Conservation (phyloP, 176 grass and related monocot species). For the Secale cereale region DNA sequence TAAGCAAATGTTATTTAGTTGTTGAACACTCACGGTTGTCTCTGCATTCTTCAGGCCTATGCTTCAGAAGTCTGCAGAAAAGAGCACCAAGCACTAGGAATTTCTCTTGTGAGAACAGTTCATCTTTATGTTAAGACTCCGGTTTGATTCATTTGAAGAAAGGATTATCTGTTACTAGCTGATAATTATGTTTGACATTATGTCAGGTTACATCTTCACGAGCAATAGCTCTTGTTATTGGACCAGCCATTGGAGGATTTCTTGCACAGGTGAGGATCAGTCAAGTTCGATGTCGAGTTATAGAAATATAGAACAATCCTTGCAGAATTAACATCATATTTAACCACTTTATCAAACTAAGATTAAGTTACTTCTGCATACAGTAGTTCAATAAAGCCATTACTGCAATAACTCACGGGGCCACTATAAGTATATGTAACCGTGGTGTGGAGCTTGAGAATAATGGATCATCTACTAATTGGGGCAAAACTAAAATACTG, state of each 20-base stretch:
- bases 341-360: neutral
- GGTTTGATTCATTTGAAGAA: neutral
- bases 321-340: neutral
- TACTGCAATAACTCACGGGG: neutral
- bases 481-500: neutral
- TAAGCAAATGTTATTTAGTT: neutral
- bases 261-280: constrained; percentile 53
- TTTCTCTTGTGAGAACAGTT: constrained; percentile 58
- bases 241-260: constrained; percentile 75
- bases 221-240: constrained; percentile 58
- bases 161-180: neutral
- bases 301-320: neutral
- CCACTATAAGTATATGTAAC: neutral
- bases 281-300: neutral
- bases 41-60: constrained; percentile 56
- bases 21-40: neutral
- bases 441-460: neutral
- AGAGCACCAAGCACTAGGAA: constrained; percentile 66
- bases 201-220: constrained; percentile 59
- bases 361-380: neutral
- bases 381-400: neutral
- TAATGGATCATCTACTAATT: neutral
- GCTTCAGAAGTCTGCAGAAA: constrained; percentile 69
- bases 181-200: neutral
- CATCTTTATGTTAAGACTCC: neutral